These are phyloP conservation scores for Jatropha podagrica DNA, from an alignment of 441 rosid genomes.

Conservation along the genomic window DNA sequence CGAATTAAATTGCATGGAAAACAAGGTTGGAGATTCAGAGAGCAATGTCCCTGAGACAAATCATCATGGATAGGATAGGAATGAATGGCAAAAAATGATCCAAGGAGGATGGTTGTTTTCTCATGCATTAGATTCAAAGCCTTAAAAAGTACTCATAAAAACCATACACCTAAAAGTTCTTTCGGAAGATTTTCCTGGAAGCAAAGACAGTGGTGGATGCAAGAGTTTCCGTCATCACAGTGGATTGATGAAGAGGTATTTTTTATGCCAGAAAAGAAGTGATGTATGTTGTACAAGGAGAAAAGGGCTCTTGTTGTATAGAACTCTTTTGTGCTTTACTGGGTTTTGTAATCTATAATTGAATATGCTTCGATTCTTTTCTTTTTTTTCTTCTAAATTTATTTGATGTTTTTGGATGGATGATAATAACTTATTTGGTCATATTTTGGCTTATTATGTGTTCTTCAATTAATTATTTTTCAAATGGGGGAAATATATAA, in stretches of 20 bases:
- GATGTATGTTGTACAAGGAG: background rate
- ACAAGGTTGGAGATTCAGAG: constrained; percentile 32
- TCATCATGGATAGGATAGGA: constrained; percentile 26
- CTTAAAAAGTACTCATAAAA: constrained; percentile 15
- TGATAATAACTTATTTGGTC: constrained; percentile 4
- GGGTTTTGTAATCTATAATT: background rate
- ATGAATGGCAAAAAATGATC: constrained; percentile 2
- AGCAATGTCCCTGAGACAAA: constrained; percentile 28
- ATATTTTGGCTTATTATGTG: too few species aligned
- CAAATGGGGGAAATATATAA: too few species aligned
- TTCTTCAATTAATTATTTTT: background rate
- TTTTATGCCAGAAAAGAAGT: background rate
- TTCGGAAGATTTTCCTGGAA: background rate
- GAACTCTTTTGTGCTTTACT: constrained; percentile 14
- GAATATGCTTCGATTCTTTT: background rate
- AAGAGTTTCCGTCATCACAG: background rate
- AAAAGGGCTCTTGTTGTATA: constrained; percentile 20
- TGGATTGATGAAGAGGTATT: background rate
- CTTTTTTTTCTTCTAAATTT: background rate
- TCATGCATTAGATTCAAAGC: constrained; percentile 12
- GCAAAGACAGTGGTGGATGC: constrained; percentile 4
- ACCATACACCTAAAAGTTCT: constrained; percentile 19
- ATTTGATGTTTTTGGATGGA: background rate
- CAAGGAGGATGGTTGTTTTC: constrained; percentile 21
- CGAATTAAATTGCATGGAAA: constrained; percentile 41